Evolutionary conservation across 1,139 yeast species (phyloP), one percentile per base, ranked within the genome.

Genomic region (Casaregolazyma lundiana): DNA sequence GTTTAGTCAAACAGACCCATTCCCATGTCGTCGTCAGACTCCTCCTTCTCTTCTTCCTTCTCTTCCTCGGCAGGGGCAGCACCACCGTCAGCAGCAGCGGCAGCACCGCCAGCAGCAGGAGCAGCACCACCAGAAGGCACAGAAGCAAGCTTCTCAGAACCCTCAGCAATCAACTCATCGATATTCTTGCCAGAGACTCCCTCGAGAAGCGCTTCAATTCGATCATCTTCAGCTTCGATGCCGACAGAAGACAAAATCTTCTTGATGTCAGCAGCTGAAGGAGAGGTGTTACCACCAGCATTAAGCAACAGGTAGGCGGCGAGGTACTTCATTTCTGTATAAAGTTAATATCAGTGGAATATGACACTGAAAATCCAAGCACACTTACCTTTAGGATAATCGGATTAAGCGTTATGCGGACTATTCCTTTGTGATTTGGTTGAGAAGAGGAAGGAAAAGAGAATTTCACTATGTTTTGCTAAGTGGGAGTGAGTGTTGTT

Each of bases 121-220:
- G 90, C 90, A 68, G 96, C 90, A 77, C 92, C 97, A 74, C 96
- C 98, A 70, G 96, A 69, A 76, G 98, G 97, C 61, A 90, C 96
- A 59, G 97, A 79, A 63, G 97, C 90, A 70, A 92, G 85, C 81
- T 92, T 92, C 74, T 81, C 76, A 73, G 86, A 76, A 80, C 98
- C 98, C 76, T 82, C 95, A 68, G 97, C 92, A 64, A 92, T 84
- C 76, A 92, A 84, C 76, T 89, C 96, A 62, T 78, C 82, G 69
- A 85, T 80, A 69, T 79, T 74, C 85, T 92, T 92, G 75, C 97
- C 98, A 75, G 87, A 90, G 66, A 92, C 82, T 71, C 94, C 95
- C 62, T 87, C 73, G 68, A 92, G 77, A 72, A 92, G 84, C 69
- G 85, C 76, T 68, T 81, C 73, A 75, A 92, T 72, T 75, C 89